Percentiles rank a stretch among this genome's conserved stretches.
phyloP scores from a whole-genome alignment of 2,329 filamentous ascomycete species.

The Lithohypha guttulata region DNA sequence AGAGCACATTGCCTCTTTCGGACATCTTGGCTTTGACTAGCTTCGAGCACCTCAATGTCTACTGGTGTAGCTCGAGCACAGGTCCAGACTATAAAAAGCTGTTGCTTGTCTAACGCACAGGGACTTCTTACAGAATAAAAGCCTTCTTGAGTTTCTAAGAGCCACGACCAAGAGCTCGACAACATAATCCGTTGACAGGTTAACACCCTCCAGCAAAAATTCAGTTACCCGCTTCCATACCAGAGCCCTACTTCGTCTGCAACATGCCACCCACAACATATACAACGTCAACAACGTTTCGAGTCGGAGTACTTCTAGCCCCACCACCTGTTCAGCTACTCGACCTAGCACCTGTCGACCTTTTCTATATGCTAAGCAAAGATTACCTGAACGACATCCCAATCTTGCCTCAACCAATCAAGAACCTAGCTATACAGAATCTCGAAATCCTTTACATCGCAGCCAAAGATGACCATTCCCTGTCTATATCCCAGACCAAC shows the following conservation, averaged over 20 bases:
- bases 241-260: no score
- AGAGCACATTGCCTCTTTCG: conserved; percentile 7
- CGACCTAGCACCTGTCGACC: conserved; percentile 30
- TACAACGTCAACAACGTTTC: conserved; percentile 13
- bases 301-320: conserved; percentile 29
- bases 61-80: no score
- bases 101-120: no score
- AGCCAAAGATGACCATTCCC: background rate
- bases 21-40: conserved; percentile 1
- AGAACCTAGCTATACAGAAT: conserved; percentile 17
- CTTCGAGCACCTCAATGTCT: no score
- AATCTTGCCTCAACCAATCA: conserved; percentile 25
- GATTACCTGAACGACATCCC: conserved; percentile 23
- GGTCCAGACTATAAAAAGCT: no score
- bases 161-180: no score
- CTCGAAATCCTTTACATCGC: conserved; percentile 10
- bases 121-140: no score
- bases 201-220: no score
- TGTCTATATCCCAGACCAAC: background rate
- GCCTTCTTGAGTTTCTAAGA: no score
- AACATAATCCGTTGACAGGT: no score
- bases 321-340: conserved; percentile 28
- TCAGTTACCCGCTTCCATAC: no score
- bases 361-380: conserved; percentile 29
- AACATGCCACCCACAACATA: conserved; percentile 5